These are phyloP conservation scores for Medicago lupulina DNA, from an alignment of 306 rosid species.

Conservation along the genomic window DNA sequence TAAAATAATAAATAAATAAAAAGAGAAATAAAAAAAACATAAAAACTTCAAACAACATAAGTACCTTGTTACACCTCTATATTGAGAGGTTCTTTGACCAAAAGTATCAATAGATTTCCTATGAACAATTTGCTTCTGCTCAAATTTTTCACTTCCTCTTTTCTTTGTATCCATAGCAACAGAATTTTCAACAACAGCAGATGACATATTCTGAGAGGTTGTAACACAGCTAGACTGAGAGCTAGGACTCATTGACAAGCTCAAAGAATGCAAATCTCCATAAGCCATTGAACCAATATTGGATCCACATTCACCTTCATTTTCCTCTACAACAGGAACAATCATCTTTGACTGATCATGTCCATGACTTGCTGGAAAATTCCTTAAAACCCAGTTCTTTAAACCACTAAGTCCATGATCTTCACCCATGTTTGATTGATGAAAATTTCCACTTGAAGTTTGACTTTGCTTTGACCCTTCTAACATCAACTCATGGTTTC, in stretches of 20 bases:
- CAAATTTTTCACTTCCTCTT: conserved; percentile 67
- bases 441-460: conserved; percentile 52
- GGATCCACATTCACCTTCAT: conserved; percentile 65
- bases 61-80: conserved; percentile 89
- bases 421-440: conserved; percentile 47
- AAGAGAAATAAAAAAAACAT: neutral
- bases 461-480: conserved; percentile 53
- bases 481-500: conserved; percentile 51
- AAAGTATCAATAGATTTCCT: conserved; percentile 90
- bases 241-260: conserved; percentile 85
- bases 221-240: conserved; percentile 87
- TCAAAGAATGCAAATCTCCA: conserved; percentile 77
- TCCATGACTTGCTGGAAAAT: conserved; percentile 43
- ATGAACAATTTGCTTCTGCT: conserved; percentile 75
- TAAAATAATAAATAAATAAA: conserved; percentile 2
- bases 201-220: conserved; percentile 54
- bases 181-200: conserved; percentile 55
- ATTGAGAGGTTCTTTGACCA: conserved; percentile 94
- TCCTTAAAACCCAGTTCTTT: conserved; percentile 67
- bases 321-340: conserved; percentile 56
- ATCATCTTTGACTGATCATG: conserved; percentile 55
- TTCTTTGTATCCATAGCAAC: conserved; percentile 72
- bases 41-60: neutral
- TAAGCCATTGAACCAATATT: conserved; percentile 53
- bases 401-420: conserved; percentile 37